Percentiles rank a stretch among this genome's conserved stretches.
Conservation (phyloP, 306 rosid species). For the Calophaca sinica region DNA sequence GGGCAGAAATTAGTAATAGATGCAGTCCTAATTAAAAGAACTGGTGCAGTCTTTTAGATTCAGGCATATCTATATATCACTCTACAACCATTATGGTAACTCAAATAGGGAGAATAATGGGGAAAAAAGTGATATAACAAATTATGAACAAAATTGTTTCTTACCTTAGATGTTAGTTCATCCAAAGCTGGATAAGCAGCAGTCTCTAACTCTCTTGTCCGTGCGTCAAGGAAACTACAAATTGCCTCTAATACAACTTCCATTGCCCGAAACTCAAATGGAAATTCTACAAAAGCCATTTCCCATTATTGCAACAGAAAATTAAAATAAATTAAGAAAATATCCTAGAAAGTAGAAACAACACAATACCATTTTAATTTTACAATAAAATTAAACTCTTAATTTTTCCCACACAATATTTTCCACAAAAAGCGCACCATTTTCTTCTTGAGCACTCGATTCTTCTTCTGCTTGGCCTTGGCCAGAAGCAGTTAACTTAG, state of each 20-base stretch:
- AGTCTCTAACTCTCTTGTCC: conserved; percentile 69
- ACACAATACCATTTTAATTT: too few relatives aligned
- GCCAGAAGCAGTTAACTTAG: conserved; percentile 38
- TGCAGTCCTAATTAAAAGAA: too few relatives aligned
- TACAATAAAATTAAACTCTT: too few relatives aligned
- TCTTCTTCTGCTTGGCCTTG: conserved; percentile 71
- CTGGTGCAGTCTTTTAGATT: too few relatives aligned
- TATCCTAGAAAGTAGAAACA: too few relatives aligned
- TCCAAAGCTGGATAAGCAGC: conserved; percentile 85
- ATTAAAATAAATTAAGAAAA: not conserved
- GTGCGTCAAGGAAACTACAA: conserved; percentile 79
- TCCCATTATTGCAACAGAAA: conserved; percentile 28
- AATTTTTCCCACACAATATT: not conserved
- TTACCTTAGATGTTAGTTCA: conserved; percentile 79
- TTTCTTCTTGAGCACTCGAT: conserved; percentile 55
- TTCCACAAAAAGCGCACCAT: conserved; percentile 48
- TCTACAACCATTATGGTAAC: too few relatives aligned
- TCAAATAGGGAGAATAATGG: too few relatives aligned
- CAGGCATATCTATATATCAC: too few relatives aligned
- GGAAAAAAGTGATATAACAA: too few relatives aligned
- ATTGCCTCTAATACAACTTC: conserved; percentile 77
- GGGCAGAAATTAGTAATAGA: too few relatives aligned
- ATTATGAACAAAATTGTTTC: too few relatives aligned
- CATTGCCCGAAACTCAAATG: conserved; percentile 81
- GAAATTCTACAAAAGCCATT: conserved; percentile 60